A percentile compares a stretch with the other conserved stretches of the same genome.
Evolutionary conservation across 78 protist genomes (phyloP).

Genomic region (Dictyostelium intermedium): DNA sequence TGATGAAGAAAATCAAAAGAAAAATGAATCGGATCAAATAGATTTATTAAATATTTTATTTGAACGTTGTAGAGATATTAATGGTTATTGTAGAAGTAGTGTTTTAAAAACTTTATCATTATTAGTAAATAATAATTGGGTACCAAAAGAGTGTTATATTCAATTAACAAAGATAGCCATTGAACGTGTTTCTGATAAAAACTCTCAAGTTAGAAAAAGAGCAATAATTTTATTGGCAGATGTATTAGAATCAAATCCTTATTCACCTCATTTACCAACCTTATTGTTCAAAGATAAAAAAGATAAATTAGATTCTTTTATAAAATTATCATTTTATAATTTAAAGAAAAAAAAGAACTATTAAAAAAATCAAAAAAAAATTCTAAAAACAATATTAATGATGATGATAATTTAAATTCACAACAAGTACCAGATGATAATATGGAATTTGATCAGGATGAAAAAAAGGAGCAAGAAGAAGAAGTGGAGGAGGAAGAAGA

Average conservation of each 20-base stretch:
- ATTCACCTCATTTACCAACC: neutral
- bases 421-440: neutral
- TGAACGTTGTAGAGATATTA: conserved; percentile 25
- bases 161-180: conserved; percentile 14
- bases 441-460: too few relatives aligned
- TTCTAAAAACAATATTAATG: neutral
- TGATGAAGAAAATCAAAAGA: neutral
- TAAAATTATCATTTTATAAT: neutral
- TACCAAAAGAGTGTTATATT: neutral
- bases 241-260: conserved; percentile 14
- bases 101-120: conserved; percentile 7
- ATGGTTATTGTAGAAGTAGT: conserved; percentile 32
- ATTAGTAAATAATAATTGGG: neutral
- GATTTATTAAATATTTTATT: conserved; percentile 9
- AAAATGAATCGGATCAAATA: neutral
- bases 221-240: conserved; percentile 20
- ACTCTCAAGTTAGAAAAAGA: conserved; percentile 28
- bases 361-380: neutral
- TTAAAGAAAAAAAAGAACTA: neutral
- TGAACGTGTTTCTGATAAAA: conserved; percentile 44
- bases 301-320: neutral
- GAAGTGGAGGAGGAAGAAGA: neutral
- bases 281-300: neutral
- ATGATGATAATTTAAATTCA: neutral
- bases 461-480: neutral